Base-by-base conservation (phyloP, 129 eudicot species). In the Ambrosia trifida region DNA sequence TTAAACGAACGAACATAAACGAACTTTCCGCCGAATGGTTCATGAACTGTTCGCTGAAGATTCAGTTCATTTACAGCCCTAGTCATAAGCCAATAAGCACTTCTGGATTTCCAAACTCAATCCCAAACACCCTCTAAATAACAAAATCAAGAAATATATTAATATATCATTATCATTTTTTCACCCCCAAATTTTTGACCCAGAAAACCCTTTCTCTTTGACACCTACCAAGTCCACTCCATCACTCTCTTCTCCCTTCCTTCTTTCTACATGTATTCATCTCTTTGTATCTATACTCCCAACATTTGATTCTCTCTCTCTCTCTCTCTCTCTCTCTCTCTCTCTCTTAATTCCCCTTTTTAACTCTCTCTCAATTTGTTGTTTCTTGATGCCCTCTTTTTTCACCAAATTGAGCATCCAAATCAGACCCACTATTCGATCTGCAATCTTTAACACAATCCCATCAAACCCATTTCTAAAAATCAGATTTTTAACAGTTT, bases 331-430 rank as follows among this genome's bases (percentile, higher is more conserved):
- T 30, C 35, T 19, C 59, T 60, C 83, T 32, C 76, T 24, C 28
- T 24, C 61, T 51, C 49, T 73, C 36, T 35, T 18, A 73, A 73
- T 38, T 63, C 60, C 80, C 70, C 74, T 11, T 45, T 45, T 45
- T 45, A 45, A 45, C 50, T 45, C 50, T 45, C 50, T 57, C 44
- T 32, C 65, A 74, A 56, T 10, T 61, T 72, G 59, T 44, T 77
- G 64, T 69, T 66, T 75, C 75, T 75, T 75, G 80, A 84, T 80
- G 85, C 85, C 72, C 81, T 75, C 31, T 35, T 71, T 77, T 30
- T 44, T 71, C 52, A 63, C 52, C 74, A 43, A 69, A 24, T 61
- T 68, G 44, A 68, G 36, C 18, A 10, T 24, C 28, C 28, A 0
- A 24, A 24, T 24, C 28, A 24, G 28, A 24, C 28, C 2, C 54